Conservation (phyloP, 192 early-diverging fungal species). For the Coemansia erecta region DNA sequence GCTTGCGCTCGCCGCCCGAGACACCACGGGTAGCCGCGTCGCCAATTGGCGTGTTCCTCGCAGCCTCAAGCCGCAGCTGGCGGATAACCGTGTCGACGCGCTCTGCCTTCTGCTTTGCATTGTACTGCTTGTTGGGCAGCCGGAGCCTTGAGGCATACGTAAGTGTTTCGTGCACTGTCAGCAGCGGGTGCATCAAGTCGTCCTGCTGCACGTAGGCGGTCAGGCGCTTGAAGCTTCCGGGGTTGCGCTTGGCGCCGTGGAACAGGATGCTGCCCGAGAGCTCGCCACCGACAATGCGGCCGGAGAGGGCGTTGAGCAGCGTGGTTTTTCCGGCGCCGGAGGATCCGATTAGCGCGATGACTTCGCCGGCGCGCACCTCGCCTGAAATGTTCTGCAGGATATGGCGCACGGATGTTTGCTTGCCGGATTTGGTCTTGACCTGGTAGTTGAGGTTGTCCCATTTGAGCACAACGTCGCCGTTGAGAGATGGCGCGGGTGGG, state of each 20-base stretch:
- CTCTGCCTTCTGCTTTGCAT: constrained; percentile 49
- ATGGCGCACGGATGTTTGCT: neutral
- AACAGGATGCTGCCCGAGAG: constrained; percentile 57
- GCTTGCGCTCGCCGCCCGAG: constrained; percentile 57
- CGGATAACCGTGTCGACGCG: constrained; percentile 63
- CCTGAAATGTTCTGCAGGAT: constrained; percentile 71
- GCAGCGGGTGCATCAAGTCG: constrained; percentile 56
- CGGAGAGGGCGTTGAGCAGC: constrained; percentile 74
- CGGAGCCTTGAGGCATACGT: constrained; percentile 69
- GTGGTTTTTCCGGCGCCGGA: constrained; percentile 91
- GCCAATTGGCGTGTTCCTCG: constrained; percentile 56
- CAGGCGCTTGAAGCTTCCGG: constrained; percentile 34
- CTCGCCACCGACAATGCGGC: constrained; percentile 58
- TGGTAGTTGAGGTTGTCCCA: constrained; percentile 7
- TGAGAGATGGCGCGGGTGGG: neutral
- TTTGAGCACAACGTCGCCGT: neutral
- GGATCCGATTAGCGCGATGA: constrained; percentile 88
- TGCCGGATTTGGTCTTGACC: constrained; percentile 6
- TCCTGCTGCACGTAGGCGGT: constrained; percentile 56
- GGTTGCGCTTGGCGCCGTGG: constrained; percentile 43
- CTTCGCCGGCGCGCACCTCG: constrained; percentile 62
- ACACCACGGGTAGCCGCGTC: constrained; percentile 51
- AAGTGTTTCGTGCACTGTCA: constrained; percentile 78
- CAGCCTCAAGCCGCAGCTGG: constrained; percentile 61
- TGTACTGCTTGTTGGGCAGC: constrained; percentile 58